Evolutionary conservation across 805 yeast genomes (phyloP), one percentile per base, ranked within the genome.

Genomic region (Starmerella sirachaensis): DNA sequence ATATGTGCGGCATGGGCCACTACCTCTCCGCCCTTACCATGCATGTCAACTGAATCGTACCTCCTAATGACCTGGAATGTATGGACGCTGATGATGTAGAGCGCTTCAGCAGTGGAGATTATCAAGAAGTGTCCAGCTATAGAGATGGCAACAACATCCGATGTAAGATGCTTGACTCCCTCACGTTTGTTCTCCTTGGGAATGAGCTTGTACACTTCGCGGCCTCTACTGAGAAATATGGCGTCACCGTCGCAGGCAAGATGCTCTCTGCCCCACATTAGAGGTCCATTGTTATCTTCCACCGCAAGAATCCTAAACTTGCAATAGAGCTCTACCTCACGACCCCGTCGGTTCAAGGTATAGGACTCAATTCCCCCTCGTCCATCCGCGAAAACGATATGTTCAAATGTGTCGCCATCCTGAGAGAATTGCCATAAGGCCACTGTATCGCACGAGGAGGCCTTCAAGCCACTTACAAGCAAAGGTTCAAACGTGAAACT

Each of bases 331-430:
- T 22, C 26, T 14, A 40, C 37, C 2, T 33, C 18, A 7, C 6
- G 17, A 7, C 35, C 26, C 7, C 33, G 28, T 9, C 47, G 38
- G n/a, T 25, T 12, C 10, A 40, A 21, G 1, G 41, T 18, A 36
- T 43, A 43, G 12, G 47, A 36, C 26, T 39, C 41, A 3, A 42
- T 14, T n/a, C 12, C 16, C 2, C 37, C 34, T 10, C 19, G n/a
- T 7, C 41, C 41, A n/a, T 31, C 39, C 2, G 35, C 16, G 8
- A 39, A 31, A 1, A 43, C 19, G 2, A 43, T 30, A 8, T 43
- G 43, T 27, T 43, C 44, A 17, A 13, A 33, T 8, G 18, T 8
- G 4, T 23, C 25, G 2, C 38, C 43, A 1, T 33, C 13, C 10
- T n/a, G 16, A 4, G 18, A 14, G n/a, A 43, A 33, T 13, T 19